phyloP scores from a whole-genome alignment of 495 filamentous ascomycete species.

The Aspergillus sparsus region DNA sequence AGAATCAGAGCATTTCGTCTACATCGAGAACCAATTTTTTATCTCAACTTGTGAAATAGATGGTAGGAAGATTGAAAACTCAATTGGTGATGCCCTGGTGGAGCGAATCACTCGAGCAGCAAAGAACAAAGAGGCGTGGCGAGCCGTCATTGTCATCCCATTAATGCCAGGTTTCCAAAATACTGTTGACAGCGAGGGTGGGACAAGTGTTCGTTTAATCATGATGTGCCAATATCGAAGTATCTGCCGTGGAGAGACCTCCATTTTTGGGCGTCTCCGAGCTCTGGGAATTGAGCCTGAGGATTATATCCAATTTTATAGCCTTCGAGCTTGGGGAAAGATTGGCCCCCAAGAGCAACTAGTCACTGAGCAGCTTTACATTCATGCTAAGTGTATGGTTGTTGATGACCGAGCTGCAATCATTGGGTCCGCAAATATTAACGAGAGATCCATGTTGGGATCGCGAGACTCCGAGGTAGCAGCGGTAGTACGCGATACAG shows the following conservation, averaged over 20 bases:
- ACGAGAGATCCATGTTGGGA: constrained; percentile 95
- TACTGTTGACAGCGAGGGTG: constrained; percentile 89
- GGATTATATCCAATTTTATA: constrained; percentile 95
- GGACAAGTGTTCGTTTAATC: constrained; percentile 90
- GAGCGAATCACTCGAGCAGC: constrained; percentile 85
- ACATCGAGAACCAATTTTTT: constrained; percentile 99
- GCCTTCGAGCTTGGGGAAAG: constrained; percentile 88
- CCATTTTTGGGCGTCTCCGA: constrained; percentile 85
- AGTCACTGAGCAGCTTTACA: constrained; percentile 96
- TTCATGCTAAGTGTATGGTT: constrained; percentile 96
- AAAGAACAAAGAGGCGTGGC: constrained; percentile 85
- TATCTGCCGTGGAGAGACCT: constrained; percentile 90
- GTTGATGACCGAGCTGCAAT: constrained; percentile 92
- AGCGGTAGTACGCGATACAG: constrained; percentile 86
- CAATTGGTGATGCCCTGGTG: constrained; percentile 93
- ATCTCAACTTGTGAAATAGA: constrained; percentile 90
- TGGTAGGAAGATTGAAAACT: constrained; percentile 83
- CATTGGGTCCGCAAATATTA: constrained; percentile 98
- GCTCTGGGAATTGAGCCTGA: constrained; percentile 88
- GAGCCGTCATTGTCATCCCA: constrained; percentile 90
- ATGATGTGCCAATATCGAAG: constrained; percentile 98
- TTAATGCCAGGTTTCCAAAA: constrained; percentile 99
- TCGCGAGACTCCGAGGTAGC: constrained; percentile 90
- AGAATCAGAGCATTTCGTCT: constrained; percentile 94
- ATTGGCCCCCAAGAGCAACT: constrained; percentile 80